Evolutionary conservation across 2,329 filamentous ascomycete genomes (phyloP).

Genomic region (Penicillium concentricum): DNA sequence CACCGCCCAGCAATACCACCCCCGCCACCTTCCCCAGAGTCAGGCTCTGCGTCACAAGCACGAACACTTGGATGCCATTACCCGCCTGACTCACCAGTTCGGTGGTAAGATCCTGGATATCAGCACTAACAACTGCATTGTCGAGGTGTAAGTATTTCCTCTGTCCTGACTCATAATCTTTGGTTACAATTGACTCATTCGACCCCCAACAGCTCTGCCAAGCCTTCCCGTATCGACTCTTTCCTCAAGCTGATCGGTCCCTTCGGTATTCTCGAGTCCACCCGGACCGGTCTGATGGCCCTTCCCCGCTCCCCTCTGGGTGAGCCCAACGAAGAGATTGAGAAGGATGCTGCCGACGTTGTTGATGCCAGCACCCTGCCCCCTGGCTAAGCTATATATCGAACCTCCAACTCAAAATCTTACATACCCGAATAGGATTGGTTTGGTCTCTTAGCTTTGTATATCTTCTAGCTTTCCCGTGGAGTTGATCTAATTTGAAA

Average conservation of each 20-base stretch:
- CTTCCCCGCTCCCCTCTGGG: slow-evolving; percentile 88
- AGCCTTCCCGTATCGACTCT: slow-evolving; percentile 89
- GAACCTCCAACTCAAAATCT: slow-evolving; percentile 21
- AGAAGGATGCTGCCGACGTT: slow-evolving; percentile 90
- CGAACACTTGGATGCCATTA: slow-evolving; percentile 94
- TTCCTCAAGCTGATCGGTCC: slow-evolving; percentile 94
- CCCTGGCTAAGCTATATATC: slow-evolving; percentile 65
- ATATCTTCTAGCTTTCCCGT: slow-evolving; percentile 8
- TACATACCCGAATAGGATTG: slow-evolving; percentile 23
- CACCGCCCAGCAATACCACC: slow-evolving; percentile 64
- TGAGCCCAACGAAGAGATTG: slow-evolving; percentile 67
- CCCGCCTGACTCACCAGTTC: slow-evolving; percentile 95
- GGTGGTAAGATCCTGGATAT: slow-evolving; percentile 97
- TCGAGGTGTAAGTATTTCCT: slow-evolving; percentile 75
- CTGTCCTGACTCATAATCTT: background rate
- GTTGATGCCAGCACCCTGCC: slow-evolving; percentile 93
- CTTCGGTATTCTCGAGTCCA: slow-evolving; percentile 95
- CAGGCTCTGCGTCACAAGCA: slow-evolving; percentile 95
- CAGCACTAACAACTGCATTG: slow-evolving; percentile 97
- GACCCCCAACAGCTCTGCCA: slow-evolving; percentile 67
- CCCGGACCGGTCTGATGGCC: slow-evolving; percentile 94
- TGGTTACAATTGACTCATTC: slow-evolving; percentile 1
- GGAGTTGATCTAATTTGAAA: slow-evolving; percentile 10
- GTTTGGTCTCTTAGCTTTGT: slow-evolving; percentile 18
- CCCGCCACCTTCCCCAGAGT: slow-evolving; percentile 77